Evolutionary conservation across 2,329 filamentous ascomycete genomes (phyloP).

Genomic region (Zalaria sp.): DNA sequence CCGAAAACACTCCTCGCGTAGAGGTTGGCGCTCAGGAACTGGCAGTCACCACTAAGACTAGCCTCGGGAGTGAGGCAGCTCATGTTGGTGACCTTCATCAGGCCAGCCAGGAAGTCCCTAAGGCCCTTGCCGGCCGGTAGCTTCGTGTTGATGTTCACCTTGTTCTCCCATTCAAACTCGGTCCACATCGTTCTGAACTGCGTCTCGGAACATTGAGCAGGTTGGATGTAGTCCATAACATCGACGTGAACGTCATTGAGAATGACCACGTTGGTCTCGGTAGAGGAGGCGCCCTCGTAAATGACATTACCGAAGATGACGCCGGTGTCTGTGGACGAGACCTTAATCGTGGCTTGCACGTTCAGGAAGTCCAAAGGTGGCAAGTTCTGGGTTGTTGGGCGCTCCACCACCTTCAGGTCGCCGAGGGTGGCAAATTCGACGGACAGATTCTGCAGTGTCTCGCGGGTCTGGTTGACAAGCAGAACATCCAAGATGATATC

Average conservation of each 20-base stretch:
- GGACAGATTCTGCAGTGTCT: slow-evolving; percentile 91
- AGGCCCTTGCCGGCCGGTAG: slow-evolving; percentile 57
- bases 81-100: slow-evolving; percentile 99
- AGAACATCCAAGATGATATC: slow-evolving; percentile 95
- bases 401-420: slow-evolving; percentile 93
- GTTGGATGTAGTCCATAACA: slow-evolving; percentile 99
- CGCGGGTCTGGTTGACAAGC: slow-evolving; percentile 90
- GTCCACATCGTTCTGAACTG: slow-evolving; percentile 99
- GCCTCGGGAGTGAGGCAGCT: slow-evolving; percentile 93
- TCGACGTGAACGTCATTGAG: slow-evolving; percentile 96
- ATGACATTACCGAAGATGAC: slow-evolving; percentile 99
- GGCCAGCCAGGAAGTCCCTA: slow-evolving; percentile 78
- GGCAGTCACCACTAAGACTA: slow-evolving; percentile 91
- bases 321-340: slow-evolving; percentile 92
- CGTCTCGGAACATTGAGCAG: slow-evolving; percentile 89
- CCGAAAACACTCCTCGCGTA: slow-evolving; percentile 96
- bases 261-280: slow-evolving; percentile 92
- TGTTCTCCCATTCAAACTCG: slow-evolving; percentile 99
- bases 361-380: slow-evolving; percentile 95
- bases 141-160: slow-evolving; percentile 99
- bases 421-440: slow-evolving; percentile 98
- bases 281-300: slow-evolving; percentile 85
- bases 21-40: slow-evolving; percentile 92
- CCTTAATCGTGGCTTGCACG: slow-evolving; percentile 96
- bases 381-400: slow-evolving; percentile 90